Evolutionary conservation across 257 asterid genomes (phyloP), one percentile per base, ranked within the genome.

Genomic region (Gentiana straminea): DNA sequence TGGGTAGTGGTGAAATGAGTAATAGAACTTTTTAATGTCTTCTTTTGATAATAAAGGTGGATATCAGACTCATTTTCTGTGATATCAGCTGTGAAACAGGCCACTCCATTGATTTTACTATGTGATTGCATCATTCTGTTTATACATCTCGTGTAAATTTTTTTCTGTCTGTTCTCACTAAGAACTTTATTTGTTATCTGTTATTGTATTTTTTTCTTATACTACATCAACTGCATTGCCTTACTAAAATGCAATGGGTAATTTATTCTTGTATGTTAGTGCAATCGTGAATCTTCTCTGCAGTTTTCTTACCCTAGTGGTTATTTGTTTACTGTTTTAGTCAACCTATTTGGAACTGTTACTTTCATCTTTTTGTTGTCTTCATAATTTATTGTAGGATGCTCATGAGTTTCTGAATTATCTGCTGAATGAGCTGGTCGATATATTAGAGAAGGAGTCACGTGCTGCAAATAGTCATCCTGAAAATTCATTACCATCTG

Each of bases 341-440:
- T 41, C 43, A 5, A 4, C 49, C 3, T 43, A 11, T n/a, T 41
- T 41, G 46, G 46, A 41, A 41, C 35, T 50, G 3, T 36, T 34
- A 24, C 35, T 58, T 36, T 33, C 15, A 36, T 13, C 44, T 61
- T 34, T 37, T 52, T 13, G 49, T 58, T 44, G 24, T 54, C 47
- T 39, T 33, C 45, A 11, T 55, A 4, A 47, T 63, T 43, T 63
- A 46, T 41, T 61, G 11, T 69, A 88, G 97, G 97, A 85, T 59
- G 97, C 97, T 37, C 97, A 89, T 70, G 97, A 89, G 61, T 89
- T 89, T 71, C 69, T 89, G 64, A 89, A 89, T 79, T 89, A 79
- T 68, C 75, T 89, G 76, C 83, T 85, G 58, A 89, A 89, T 64
- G 91, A 85, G 73, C 73, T 89, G 71, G 97, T 86, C 55, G 97